A percentile compares a stretch with the other conserved stretches of the same genome.
phyloP scores from a whole-genome alignment of 495 filamentous ascomycete genomes.

The Thermothielavioides terrestris region DNA sequence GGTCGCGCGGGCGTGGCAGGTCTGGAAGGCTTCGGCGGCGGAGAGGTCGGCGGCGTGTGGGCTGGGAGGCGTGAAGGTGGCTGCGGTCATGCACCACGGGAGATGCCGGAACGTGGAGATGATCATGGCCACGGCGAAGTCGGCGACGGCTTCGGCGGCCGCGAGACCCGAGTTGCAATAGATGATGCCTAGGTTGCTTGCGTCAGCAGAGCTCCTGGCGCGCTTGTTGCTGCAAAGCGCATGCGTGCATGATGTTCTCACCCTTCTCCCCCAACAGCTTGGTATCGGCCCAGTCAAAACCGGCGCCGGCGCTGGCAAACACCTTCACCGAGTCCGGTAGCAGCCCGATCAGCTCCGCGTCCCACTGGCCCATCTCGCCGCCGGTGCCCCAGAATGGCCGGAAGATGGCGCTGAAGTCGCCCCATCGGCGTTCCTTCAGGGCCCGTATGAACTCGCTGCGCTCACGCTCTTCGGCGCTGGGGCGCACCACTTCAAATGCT shows the following conservation, averaged over 20 bases:
- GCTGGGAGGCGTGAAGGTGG: constrained; percentile 28
- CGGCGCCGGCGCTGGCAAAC: constrained; percentile 65
- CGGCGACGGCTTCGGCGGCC: constrained; percentile 60
- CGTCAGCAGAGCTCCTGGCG: background rate
- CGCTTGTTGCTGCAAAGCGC: too few relatives aligned
- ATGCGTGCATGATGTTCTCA: constrained; percentile 26
- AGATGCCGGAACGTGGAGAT: constrained; percentile 58
- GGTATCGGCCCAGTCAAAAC: constrained; percentile 71
- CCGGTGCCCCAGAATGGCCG: constrained; percentile 73
- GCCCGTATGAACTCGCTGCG: constrained; percentile 53
- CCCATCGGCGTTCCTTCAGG: constrained; percentile 56
- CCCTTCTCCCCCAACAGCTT: constrained; percentile 57
- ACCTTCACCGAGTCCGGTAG: constrained; percentile 57
- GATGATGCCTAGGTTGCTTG: constrained; percentile 44
- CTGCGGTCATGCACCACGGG: constrained; percentile 50
- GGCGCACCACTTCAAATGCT: constrained; percentile 51
- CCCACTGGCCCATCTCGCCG: constrained; percentile 72
- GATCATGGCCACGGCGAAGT: constrained; percentile 55
- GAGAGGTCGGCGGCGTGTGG: background rate
- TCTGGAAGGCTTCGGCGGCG: constrained; percentile 31
- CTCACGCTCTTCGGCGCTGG: constrained; percentile 40
- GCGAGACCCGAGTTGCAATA: constrained; percentile 65
- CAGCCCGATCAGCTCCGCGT: constrained; percentile 57
- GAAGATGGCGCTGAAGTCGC: constrained; percentile 64
- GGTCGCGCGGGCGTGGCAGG: constrained; percentile 51